Evolutionary conservation across 805 yeast genomes (phyloP).

Genomic region (Kuraishia piskuri): DNA sequence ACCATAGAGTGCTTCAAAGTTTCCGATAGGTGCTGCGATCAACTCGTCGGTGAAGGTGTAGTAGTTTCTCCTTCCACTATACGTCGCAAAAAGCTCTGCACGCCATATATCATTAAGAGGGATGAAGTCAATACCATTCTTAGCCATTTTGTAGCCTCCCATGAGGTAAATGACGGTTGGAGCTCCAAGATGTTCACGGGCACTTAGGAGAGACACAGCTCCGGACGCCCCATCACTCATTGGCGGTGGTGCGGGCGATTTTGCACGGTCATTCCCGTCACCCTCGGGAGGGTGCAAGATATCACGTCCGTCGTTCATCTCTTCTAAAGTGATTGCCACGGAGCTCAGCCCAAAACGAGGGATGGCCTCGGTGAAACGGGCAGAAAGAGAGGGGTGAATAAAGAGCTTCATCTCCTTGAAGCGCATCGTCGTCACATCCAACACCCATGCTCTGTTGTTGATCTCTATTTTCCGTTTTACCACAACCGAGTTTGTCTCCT

Average conservation of each 20-base stretch:
- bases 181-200: not conserved
- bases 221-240: constrained; percentile 11
- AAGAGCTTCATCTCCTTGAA: constrained; percentile 37
- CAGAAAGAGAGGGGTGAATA: constrained; percentile 20
- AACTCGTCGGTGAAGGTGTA: constrained; percentile 20
- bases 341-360: constrained; percentile 24
- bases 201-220: not conserved
- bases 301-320: constrained; percentile 16
- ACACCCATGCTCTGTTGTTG: constrained; percentile 48
- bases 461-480: constrained; percentile 31
- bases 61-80: constrained; percentile 22
- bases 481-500: constrained; percentile 8
- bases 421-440: constrained; percentile 40
- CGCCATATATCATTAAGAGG: constrained; percentile 33
- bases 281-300: not conserved
- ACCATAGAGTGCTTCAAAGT: constrained; percentile 15
- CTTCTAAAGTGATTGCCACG: constrained; percentile 18
- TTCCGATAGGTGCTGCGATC: constrained; percentile 22
- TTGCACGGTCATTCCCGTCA: not conserved
- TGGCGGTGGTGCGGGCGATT: not conserved
- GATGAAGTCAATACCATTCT: constrained; percentile 15
- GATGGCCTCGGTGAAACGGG: constrained; percentile 17
- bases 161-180: constrained; percentile 30
- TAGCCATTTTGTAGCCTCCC: constrained; percentile 37
- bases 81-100: constrained; percentile 25